phyloP scores from a whole-genome alignment of 257 asterid species.

The Vinca minor region DNA sequence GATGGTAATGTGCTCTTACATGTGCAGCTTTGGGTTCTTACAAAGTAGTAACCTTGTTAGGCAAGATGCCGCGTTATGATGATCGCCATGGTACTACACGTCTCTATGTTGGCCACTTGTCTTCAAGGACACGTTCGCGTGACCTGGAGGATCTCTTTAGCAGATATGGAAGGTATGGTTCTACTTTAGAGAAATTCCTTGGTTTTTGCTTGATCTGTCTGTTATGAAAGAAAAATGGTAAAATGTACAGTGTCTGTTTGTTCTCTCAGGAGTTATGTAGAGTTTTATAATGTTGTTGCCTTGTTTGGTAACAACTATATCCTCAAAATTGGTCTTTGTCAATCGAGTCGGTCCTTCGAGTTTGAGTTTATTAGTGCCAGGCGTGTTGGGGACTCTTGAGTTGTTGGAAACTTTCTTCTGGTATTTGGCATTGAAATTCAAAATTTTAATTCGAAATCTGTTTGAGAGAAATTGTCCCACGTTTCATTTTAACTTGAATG shows the following conservation, averaged over 20 bases:
- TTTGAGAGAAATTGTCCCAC: conserved; percentile 29
- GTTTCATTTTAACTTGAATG: conserved; percentile 43
- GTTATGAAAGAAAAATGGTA: not conserved
- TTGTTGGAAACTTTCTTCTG: conserved; percentile 7
- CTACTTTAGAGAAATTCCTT: not conserved
- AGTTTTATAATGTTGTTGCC: not conserved
- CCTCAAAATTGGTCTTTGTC: not conserved
- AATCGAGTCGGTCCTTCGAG: conserved; percentile 4
- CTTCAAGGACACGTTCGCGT: conserved; percentile 50
- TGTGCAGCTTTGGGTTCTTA: no score
- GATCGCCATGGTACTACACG: conserved; percentile 44
- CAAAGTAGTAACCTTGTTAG: conserved; percentile 12
- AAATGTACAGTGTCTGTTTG: not conserved
- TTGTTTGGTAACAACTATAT: not conserved
- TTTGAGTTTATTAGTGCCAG: conserved; percentile 10
- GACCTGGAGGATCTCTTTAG: conserved; percentile 51
- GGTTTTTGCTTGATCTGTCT: not conserved
- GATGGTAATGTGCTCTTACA: no score
- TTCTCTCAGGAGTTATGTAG: not conserved
- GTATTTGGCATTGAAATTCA: conserved; percentile 15
- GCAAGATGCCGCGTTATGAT: conserved; percentile 49
- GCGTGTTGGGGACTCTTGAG: conserved; percentile 10
- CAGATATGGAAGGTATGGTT: conserved; percentile 47
- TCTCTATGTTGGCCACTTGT: conserved; percentile 50
- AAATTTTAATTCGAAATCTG: conserved; percentile 23